phyloP scores from a whole-genome alignment of 768 basidiomycete genomes.

The Boletus tomentosulus region DNA sequence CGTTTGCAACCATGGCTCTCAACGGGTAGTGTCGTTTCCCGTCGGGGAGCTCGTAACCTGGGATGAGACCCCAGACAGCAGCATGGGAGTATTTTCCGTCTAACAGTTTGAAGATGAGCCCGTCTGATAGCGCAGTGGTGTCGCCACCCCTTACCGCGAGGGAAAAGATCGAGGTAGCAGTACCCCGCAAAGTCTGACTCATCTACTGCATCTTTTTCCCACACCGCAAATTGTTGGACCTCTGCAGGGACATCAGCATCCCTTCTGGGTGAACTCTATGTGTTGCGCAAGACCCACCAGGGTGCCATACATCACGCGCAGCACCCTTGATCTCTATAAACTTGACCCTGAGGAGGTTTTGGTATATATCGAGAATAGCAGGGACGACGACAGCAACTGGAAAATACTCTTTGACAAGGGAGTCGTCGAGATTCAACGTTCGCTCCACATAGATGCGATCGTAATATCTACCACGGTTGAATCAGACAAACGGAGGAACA shows the following conservation, averaged over 20 bases:
- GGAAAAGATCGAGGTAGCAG: conserved; percentile 86
- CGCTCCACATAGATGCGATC: conserved; percentile 52
- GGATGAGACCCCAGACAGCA: conserved; percentile 74
- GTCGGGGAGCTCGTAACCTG: conserved; percentile 55
- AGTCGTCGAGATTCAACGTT: conserved; percentile 67
- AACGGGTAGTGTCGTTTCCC: conserved; percentile 69
- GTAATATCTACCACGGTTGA: conserved; percentile 22
- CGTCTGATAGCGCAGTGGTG: background rate
- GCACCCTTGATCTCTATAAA: conserved; percentile 55
- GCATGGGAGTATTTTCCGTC: conserved; percentile 83
- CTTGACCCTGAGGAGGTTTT: conserved; percentile 71
- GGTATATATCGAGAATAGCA: conserved; percentile 78
- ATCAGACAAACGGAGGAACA: background rate
- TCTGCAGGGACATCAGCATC: conserved; percentile 38
- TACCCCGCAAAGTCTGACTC: conserved; percentile 77
- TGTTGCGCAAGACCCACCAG: conserved; percentile 41
- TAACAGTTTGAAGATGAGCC: conserved; percentile 22
- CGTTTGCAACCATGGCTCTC: conserved; percentile 85
- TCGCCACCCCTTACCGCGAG: conserved; percentile 48
- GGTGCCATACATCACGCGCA: conserved; percentile 71
- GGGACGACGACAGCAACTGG: conserved; percentile 82
- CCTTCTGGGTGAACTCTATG: background rate
- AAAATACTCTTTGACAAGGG: conserved; percentile 84
- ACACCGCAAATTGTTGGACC: conserved; percentile 80
- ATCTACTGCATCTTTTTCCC: conserved; percentile 73